Percentiles rank a stretch among this genome's conserved stretches.
These are phyloP conservation scores for Solanum gracilifrons DNA, from an alignment of 257 asterid genomes.

Conservation along the genomic window DNA sequence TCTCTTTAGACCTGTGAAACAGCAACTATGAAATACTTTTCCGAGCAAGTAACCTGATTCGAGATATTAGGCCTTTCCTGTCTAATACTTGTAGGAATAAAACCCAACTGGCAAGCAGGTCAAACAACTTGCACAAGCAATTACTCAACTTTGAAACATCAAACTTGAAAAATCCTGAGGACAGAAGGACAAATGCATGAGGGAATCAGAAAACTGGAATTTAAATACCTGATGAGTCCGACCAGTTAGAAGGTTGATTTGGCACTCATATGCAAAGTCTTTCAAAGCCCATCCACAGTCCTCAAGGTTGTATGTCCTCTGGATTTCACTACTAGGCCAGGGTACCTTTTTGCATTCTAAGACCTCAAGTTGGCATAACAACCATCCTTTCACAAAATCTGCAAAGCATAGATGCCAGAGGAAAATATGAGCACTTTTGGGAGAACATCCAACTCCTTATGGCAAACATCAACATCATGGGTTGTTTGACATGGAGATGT, in stretches of 20 bases:
- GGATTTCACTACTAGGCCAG: slow-evolving; percentile 48
- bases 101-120: neutral
- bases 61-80: neutral
- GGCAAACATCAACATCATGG: neutral
- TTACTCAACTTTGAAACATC: neutral
- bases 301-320: slow-evolving; percentile 36
- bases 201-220: neutral
- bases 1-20: neutral
- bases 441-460: neutral
- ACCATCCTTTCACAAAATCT: slow-evolving; percentile 60
- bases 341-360: slow-evolving; percentile 79
- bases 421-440: neutral
- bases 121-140: neutral
- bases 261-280: slow-evolving; percentile 79
- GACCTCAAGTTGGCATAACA: slow-evolving; percentile 87
- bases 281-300: slow-evolving; percentile 72
- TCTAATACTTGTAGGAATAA: neutral
- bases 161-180: neutral
- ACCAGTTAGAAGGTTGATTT: slow-evolving; percentile 80
- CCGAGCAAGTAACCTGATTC: neutral
- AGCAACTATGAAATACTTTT: neutral
- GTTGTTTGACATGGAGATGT: neutral
- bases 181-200: neutral
- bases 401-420: slow-evolving; percentile 13
- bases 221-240: slow-evolving; percentile 81